Evolutionary conservation across 208 protist genomes (phyloP), one percentile per base, ranked within the genome.

Genomic region (Trypanosoma cruzi): DNA sequence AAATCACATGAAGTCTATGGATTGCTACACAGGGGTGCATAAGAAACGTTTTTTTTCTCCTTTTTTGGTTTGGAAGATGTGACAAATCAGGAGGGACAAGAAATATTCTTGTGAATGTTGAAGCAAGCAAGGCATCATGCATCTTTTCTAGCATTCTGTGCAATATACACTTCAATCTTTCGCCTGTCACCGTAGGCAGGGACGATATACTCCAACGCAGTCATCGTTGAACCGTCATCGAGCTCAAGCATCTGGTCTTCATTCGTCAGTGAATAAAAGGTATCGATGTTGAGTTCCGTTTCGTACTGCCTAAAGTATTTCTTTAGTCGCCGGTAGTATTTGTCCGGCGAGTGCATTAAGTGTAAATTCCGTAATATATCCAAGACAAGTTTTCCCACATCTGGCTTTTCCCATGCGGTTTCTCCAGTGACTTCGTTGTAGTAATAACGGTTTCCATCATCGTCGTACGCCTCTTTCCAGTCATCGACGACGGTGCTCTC

Each of bases 281-380:
- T 50, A 14, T 49, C 40, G 22, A 61, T 13, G 40, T 37, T 69
- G 20, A 69, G 49, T 4, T 22, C n/a, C 34, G 48, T 61, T 14
- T 50, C 37, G 40, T 69, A 69, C 2, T 69, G 64, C 37, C 46
- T 37, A 69, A 69, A 69, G 24, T 69, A 69, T 29, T 61, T 69
- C 34, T 26, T 53, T 34, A 61, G 32, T 8, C 37, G 20, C 48
- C 53, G 28, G n/a, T 53, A 54, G 54, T 71, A 63, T 40, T 71
- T 63, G 52, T 61, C 36, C n/a, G 53, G 65, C 13, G 65, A 42
- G 46, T 61, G 14, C 26, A n/a, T n/a, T 31, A 71, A 40, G 49
- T 62, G 8, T 22, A 63, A 31, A 44, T 13, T 50, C 32, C 62
- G 42, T 18, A 71, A 32, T 54, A 58, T 57, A 28, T 29, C 8